These are phyloP conservation scores for Pythium phragmitis DNA, from an alignment of 352 stramenopile genomes.

Conservation along the genomic window DNA sequence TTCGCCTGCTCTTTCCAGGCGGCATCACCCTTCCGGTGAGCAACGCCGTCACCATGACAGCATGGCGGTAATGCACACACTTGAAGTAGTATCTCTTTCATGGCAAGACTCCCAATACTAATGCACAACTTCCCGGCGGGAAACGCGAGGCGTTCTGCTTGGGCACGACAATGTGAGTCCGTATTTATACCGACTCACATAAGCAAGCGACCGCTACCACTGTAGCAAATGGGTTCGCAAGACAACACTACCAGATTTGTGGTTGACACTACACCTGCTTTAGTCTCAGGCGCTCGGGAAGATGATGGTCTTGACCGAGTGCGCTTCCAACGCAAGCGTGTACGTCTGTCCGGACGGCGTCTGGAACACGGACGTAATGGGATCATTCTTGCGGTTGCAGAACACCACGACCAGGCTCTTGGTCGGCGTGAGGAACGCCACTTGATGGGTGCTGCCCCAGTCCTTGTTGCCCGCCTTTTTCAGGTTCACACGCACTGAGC, in stretches of 20 bases:
- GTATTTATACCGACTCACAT: no score
- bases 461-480: conserved; percentile 4
- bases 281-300: conserved; percentile 16
- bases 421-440: conserved; percentile 19
- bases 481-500: conserved; percentile 5
- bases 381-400: not conserved
- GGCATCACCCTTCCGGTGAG: no score
- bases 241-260: not conserved
- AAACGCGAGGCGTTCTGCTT: no score
- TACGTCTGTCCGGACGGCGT: conserved; percentile 13
- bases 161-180: no score
- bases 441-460: conserved; percentile 7
- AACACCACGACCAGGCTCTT: conserved; percentile 7
- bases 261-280: not conserved
- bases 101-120: no score
- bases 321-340: conserved; percentile 17
- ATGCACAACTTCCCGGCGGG: no score
- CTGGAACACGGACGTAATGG: conserved; percentile 15
- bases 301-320: conserved; percentile 29
- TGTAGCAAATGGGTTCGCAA: not conserved
- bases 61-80: no score
- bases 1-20: no score
- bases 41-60: no score
- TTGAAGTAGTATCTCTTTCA: no score
- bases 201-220: no score